Evolutionary conservation across 1,284 basidiomycete genomes (phyloP).

Genomic region (Neonothopanus nambi): DNA sequence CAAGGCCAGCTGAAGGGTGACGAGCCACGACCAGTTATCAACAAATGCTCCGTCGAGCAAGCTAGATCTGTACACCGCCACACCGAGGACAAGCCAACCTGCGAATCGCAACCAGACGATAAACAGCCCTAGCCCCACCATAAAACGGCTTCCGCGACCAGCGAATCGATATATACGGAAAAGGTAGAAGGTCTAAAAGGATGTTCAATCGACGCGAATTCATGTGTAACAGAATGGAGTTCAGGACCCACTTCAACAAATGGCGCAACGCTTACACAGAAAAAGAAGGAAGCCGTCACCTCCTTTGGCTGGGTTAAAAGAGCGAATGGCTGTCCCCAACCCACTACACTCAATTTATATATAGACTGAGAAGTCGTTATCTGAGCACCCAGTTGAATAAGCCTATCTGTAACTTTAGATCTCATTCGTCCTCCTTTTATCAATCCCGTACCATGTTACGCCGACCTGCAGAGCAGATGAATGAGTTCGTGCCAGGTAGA

Average conservation of each 20-base stretch:
- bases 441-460: neutral
- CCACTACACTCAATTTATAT: constrained; percentile 4
- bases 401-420: too few species aligned
- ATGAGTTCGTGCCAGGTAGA: neutral
- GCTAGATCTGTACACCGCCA: neutral
- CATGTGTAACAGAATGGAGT: neutral
- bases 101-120: constrained; percentile 9
- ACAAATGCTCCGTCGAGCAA: constrained; percentile 4
- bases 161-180: constrained; percentile 11
- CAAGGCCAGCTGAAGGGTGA: constrained; percentile 1
- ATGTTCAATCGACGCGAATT: neutral
- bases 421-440: too few species aligned
- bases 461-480: neutral
- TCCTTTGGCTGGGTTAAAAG: neutral
- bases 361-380: constrained; percentile 1
- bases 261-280: constrained; percentile 3
- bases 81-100: constrained; percentile 6
- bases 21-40: constrained; percentile 9
- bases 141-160: neutral
- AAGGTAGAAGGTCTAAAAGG: constrained; percentile 5
- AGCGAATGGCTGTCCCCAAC: constrained; percentile 2
- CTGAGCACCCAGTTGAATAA: constrained; percentile 3
- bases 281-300: constrained; percentile 3
- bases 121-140: neutral
- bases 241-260: constrained; percentile 8